These are phyloP conservation scores for Paramyrothecium roridum DNA, from an alignment of 2,329 filamentous ascomycete genomes.

Conservation along the genomic window DNA sequence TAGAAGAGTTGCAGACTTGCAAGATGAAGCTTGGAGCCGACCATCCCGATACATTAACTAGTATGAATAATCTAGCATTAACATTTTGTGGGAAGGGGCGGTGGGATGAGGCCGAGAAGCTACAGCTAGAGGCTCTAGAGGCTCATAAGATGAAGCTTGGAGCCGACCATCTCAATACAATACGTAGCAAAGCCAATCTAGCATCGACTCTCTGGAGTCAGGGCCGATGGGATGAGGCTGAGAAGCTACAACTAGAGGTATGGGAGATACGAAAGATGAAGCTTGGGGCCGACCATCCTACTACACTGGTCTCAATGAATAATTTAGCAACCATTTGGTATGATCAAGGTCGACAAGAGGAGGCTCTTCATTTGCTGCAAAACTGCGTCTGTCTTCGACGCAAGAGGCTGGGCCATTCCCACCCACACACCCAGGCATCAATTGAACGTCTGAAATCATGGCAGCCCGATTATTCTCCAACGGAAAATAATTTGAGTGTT, in stretches of 20 bases:
- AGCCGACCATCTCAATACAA: constrained; percentile 1
- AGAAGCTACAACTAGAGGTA: background rate
- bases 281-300: constrained; percentile 1
- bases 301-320: constrained; percentile 1
- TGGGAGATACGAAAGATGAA: background rate
- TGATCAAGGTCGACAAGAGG: constrained; percentile 1
- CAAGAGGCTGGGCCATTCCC: too few species aligned
- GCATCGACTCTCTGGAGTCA: background rate
- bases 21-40: background rate
- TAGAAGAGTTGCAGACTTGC: background rate
- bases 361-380: too few species aligned
- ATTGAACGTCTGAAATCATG: too few species aligned
- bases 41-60: constrained; percentile 2
- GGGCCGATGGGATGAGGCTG: constrained; percentile 1
- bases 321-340: background rate
- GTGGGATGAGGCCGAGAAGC: constrained; percentile 2
- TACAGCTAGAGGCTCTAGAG: background rate
- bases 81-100: background rate
- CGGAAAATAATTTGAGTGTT: too few species aligned
- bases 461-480: too few species aligned
- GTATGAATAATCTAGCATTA: constrained; percentile 1
- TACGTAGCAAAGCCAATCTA: constrained; percentile 1
- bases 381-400: too few species aligned
- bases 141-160: background rate
- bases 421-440: too few species aligned